These are phyloP conservation scores for Paramecium sonneborni DNA, from an alignment of 73 alveolate species.

Conservation along the genomic window DNA sequence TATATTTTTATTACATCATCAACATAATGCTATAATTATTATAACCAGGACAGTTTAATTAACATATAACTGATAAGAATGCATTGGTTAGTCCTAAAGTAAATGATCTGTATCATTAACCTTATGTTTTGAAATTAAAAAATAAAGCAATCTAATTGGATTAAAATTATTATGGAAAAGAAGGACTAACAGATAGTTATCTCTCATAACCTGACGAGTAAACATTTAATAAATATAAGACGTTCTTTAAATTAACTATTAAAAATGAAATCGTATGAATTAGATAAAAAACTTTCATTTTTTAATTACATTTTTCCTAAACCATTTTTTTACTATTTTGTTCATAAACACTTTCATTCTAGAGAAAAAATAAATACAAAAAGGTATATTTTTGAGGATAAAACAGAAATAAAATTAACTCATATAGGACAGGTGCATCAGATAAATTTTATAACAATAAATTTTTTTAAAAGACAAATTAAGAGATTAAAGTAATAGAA, in stretches of 20 bases:
- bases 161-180: background rate
- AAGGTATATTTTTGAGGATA: no score
- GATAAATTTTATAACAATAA: no score
- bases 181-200: background rate
- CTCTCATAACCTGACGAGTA: background rate
- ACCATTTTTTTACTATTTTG: no score
- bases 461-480: no score
- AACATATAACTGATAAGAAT: background rate
- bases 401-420: no score
- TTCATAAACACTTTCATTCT: no score
- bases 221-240: background rate
- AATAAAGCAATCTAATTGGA: background rate
- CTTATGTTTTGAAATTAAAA: background rate
- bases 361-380: no score
- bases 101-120: background rate
- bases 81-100: background rate
- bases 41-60: background rate
- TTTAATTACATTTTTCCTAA: no score
- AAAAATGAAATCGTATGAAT: background rate
- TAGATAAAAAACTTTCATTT: no score
- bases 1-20: background rate
- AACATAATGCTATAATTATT: background rate
- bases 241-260: background rate
- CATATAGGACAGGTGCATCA: no score
- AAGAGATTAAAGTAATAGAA: no score